phyloP scores from a whole-genome alignment of 2,329 filamentous ascomycete species.

The Fusarium drepaniforme region DNA sequence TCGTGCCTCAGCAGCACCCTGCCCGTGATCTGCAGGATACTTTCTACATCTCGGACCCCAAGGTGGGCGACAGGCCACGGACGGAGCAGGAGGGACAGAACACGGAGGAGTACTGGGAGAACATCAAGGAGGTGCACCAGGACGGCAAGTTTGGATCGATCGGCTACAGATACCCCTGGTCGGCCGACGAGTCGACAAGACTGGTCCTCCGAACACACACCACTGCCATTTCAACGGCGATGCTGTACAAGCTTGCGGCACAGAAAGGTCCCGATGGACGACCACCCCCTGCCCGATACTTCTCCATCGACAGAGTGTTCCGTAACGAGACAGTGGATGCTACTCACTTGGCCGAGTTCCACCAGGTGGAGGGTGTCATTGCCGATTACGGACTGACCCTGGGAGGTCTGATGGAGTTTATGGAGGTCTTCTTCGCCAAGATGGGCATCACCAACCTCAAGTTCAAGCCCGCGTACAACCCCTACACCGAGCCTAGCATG shows the following conservation, averaged over 20 bases:
- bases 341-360: slow-evolving; percentile 97
- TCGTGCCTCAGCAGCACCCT: slow-evolving; percentile 95
- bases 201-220: slow-evolving; percentile 97
- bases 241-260: slow-evolving; percentile 89
- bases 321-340: slow-evolving; percentile 97
- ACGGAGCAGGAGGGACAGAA: slow-evolving; percentile 69
- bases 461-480: slow-evolving; percentile 98
- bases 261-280: slow-evolving; percentile 79
- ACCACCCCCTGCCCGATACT: slow-evolving; percentile 84
- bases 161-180: slow-evolving; percentile 96
- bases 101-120: slow-evolving; percentile 89
- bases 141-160: slow-evolving; percentile 93
- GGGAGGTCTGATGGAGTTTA: slow-evolving; percentile 91
- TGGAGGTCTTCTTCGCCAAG: slow-evolving; percentile 95
- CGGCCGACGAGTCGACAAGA: slow-evolving; percentile 84
- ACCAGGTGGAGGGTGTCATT: slow-evolving; percentile 98
- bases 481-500: slow-evolving; percentile 96
- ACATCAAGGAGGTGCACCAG: slow-evolving; percentile 89
- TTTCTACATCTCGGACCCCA: slow-evolving; percentile 96
- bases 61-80: slow-evolving; percentile 76
- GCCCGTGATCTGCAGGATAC: slow-evolving; percentile 98
- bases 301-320: slow-evolving; percentile 99
- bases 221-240: slow-evolving; percentile 89
- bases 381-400: slow-evolving; percentile 95
- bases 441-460: slow-evolving; percentile 89